Percentiles rank a stretch among this genome's conserved stretches.
Evolutionary conservation across 192 early-diverging fungal species (phyloP).

Genomic region (Rhizoclosmatium sp.): DNA sequence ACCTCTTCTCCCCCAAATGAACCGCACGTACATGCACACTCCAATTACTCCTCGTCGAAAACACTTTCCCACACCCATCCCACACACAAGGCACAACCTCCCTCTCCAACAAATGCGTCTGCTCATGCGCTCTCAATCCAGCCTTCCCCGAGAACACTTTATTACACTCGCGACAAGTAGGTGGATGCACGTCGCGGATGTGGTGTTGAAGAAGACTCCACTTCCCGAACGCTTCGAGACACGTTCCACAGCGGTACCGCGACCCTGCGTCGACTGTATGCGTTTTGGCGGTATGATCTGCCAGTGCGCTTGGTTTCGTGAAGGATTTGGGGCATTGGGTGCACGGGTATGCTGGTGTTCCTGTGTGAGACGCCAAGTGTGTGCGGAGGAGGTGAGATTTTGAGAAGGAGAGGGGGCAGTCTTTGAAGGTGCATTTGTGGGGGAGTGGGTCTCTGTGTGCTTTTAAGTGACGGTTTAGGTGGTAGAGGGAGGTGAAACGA

Average conservation of each 20-base stretch:
- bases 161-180: no score
- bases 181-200: no score
- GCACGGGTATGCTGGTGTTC: conserved; percentile 50
- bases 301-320: not conserved
- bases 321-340: conserved; percentile 45
- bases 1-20: no score
- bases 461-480: conserved; percentile 25
- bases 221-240: no score
- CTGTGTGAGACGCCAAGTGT: conserved; percentile 53
- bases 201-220: no score
- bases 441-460: conserved; percentile 27
- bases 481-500: conserved; percentile 16
- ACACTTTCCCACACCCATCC: conserved; percentile 51
- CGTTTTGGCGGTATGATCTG: no score
- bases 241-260: no score
- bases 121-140: conserved; percentile 39
- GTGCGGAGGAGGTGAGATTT: conserved; percentile 54
- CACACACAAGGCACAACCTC: conserved; percentile 44
- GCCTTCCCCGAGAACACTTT: conserved; percentile 2
- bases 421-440: conserved; percentile 40
- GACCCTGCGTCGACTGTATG: no score
- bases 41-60: conserved; percentile 30
- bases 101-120: conserved; percentile 44
- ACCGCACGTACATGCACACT: no score
- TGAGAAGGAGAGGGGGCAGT: conserved; percentile 50